Conservation (phyloP, 1,284 basidiomycete genomes). For the Ganoderma sinense region DNA sequence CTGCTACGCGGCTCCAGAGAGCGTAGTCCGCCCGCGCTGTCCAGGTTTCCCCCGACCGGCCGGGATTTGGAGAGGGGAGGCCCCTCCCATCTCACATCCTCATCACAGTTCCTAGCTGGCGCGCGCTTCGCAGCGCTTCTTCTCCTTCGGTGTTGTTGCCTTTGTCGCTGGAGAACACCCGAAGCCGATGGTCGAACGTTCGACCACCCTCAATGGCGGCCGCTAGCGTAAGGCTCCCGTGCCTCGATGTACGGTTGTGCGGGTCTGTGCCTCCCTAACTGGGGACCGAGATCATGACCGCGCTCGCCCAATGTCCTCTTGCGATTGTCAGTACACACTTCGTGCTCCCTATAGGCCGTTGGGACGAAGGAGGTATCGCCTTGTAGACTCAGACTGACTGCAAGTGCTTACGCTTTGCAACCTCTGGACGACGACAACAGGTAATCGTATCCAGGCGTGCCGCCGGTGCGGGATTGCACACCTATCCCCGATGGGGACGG, state of each 20-base stretch:
- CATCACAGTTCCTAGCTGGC: background rate
- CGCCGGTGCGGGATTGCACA: background rate
- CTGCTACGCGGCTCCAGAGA: background rate
- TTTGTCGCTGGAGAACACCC: constrained; percentile 1
- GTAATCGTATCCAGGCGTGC: background rate
- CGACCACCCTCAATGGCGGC: background rate
- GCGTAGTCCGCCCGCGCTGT: background rate
- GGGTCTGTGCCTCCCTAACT: background rate
- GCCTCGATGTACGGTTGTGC: background rate
- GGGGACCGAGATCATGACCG: background rate
- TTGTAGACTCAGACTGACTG: background rate
- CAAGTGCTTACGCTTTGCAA: background rate
- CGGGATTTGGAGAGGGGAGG: background rate
- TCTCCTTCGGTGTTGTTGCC: background rate
- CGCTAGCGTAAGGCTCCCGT: background rate
- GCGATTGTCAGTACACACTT: background rate
- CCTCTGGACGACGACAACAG: background rate
- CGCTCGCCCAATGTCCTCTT: background rate
- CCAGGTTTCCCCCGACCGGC: background rate
- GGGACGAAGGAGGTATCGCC: too few relatives aligned
- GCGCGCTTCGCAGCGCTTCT: background rate
- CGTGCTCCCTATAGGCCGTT: background rate
- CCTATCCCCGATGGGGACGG: background rate
- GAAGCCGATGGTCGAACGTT: background rate
- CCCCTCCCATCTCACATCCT: background rate